These are phyloP conservation scores for Ceratocystis smalleyi DNA, from an alignment of 2,329 filamentous ascomycete genomes.

Conservation along the genomic window DNA sequence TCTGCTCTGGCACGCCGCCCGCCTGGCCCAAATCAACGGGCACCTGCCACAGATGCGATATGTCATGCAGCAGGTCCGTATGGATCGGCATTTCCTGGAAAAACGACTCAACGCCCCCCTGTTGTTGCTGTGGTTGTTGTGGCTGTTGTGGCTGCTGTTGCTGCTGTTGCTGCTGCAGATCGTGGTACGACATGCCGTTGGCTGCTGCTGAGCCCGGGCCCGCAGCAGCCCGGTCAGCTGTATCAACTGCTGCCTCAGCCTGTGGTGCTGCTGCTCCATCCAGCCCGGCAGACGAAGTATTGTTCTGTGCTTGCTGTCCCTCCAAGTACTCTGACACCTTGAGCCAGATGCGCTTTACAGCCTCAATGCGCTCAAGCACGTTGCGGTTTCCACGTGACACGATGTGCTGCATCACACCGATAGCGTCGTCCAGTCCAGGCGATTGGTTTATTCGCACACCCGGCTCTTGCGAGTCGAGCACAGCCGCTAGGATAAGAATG, in stretches of 20 bases:
- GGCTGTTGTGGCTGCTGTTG: not conserved
- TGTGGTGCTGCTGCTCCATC: not conserved
- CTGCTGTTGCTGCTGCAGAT: conserved; percentile 5
- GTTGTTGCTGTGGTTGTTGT: conserved; percentile 6
- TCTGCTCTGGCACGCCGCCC: conserved; percentile 6
- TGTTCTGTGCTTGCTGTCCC: not conserved
- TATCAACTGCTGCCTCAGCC: not conserved
- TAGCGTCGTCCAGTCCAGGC: conserved; percentile 14
- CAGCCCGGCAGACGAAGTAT: not conserved
- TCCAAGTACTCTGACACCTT: conserved; percentile 15
- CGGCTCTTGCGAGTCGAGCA: conserved; percentile 15
- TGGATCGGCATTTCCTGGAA: conserved; percentile 15
- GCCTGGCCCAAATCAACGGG: conserved; percentile 10
- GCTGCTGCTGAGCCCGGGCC: not conserved
- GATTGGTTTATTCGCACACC: conserved; percentile 4
- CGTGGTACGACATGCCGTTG: conserved; percentile 7
- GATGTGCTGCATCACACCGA: conserved; percentile 16
- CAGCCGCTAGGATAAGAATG: conserved; percentile 15
- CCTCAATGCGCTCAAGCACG: conserved; percentile 12
- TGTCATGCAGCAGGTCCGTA: conserved; percentile 15
- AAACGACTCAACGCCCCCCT: conserved; percentile 5
- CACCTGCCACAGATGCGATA: conserved; percentile 15
- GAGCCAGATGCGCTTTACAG: conserved; percentile 15
- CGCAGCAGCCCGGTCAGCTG: not conserved
- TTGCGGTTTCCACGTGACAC: conserved; percentile 12